Evolutionary conservation across 495 filamentous ascomycete species (phyloP), one percentile per base, ranked within the genome.

Genomic region (Cercophora samala): DNA sequence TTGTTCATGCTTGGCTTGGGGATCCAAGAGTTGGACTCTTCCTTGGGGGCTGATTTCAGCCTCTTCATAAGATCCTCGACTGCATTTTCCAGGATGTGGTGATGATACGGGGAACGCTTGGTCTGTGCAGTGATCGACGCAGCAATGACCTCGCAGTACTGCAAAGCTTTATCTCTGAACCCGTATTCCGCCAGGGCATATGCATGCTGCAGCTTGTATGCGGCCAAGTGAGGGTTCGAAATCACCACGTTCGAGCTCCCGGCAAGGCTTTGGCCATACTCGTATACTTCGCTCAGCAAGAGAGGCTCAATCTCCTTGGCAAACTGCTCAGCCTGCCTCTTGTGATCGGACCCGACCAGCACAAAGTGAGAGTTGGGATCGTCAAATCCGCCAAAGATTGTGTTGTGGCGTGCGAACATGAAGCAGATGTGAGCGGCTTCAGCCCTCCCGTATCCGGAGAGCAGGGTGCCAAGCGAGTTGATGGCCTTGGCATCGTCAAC

Each of bases 1-100:
- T 93, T 96, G 74, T 95, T 93, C 84, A 97, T 94, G 77, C 88
- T 97, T 15, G 96, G 91, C 75, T 92, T 95, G 1, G 92, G 90
- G 53, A 98, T 93, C 92, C 93, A 97, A 1, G 82, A 85, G 62
- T 77, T 79, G 9, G 80, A 79, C 58, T 83, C 83, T 68, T 95
- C 92, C 67, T 88, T 91, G 23, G 92, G 91, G 3, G 93, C 90
- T 77, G 94, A 91, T 62, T 87, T 90, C 52, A 98, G 81, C 23
- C 95, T 86, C 63, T 88, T 90, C 73, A 86, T 88, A 17, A 98
- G 82, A 72, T 97, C 93, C 67, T 97, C 93, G 1, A 97, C 85
- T 8, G 86, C 85, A 3, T 83, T 78, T 59, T 93, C 88, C 54
- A 99, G 81, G 29, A 85, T 75, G 61, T 85, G 81, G 73, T 97